Evolutionary conservation across 2,329 filamentous ascomycete species (phyloP).

Genomic region (Calonectria montana): DNA sequence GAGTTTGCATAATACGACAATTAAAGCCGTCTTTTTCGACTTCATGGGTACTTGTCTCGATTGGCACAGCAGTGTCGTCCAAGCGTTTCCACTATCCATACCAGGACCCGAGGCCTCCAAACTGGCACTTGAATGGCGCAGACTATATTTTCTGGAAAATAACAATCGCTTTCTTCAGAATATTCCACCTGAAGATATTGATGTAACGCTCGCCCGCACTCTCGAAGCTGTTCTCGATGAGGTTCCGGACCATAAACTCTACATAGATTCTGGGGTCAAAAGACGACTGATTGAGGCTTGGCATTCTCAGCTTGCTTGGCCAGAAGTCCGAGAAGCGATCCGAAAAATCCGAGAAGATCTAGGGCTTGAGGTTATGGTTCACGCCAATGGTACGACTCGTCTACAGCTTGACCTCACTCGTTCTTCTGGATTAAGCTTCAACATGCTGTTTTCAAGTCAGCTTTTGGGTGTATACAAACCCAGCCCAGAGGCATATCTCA

Average conservation of each 20-base stretch:
- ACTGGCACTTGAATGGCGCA: constrained; percentile 63
- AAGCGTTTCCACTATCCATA: constrained; percentile 49
- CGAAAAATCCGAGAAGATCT: constrained; percentile 48
- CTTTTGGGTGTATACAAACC: constrained; percentile 63
- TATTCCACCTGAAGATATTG: constrained; percentile 59
- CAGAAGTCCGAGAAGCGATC: constrained; percentile 59
- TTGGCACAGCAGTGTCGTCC: constrained; percentile 59
- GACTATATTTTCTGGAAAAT: constrained; percentile 60
- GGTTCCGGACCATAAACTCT: not conserved
- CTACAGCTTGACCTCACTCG: constrained; percentile 63
- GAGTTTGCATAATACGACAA: constrained; percentile 19
- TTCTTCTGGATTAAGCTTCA: constrained; percentile 60
- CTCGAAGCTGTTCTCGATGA: constrained; percentile 50
- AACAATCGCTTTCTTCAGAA: constrained; percentile 49
- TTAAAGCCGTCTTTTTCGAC: constrained; percentile 65
- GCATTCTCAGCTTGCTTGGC: constrained; percentile 63
- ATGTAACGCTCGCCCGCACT: constrained; percentile 57
- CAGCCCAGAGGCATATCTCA: constrained; percentile 57
- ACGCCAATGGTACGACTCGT: constrained; percentile 66
- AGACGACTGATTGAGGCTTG: constrained; percentile 52
- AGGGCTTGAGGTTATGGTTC: constrained; percentile 58
- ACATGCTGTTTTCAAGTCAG: constrained; percentile 65
- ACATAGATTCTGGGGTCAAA: constrained; percentile 31
- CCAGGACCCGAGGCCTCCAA: constrained; percentile 46
- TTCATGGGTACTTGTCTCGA: constrained; percentile 70